A percentile compares a stretch with the other conserved stretches of the same genome.
These are phyloP conservation scores for Berberis thunbergii DNA, from an alignment of 164 flowering plant species.

Conservation along the genomic window DNA sequence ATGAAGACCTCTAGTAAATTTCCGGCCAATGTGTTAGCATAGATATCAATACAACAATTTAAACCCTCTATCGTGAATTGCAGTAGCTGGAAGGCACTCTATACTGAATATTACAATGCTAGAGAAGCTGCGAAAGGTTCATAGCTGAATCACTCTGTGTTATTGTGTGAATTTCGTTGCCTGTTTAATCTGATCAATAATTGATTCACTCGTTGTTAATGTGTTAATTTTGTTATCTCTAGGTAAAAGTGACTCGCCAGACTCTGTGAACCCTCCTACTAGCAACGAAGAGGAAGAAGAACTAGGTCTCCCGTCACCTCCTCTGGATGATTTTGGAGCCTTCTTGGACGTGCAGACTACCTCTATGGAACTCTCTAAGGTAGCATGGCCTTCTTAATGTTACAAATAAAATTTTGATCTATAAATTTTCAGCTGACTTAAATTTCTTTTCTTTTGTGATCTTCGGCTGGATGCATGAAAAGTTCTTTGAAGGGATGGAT, in stretches of 20 bases:
- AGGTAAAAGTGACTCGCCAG: constrained; percentile 53
- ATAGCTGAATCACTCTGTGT: constrained; percentile 6
- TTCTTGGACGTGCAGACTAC: constrained; percentile 48
- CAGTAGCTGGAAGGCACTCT: constrained; percentile 79
- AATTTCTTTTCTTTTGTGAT: constrained; percentile 11
- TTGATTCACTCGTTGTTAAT: not conserved
- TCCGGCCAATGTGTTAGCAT: not conserved
- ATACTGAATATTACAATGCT: constrained; percentile 63
- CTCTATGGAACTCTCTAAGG: constrained; percentile 71
- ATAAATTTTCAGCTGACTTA: constrained; percentile 18
- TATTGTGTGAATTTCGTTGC: not conserved
- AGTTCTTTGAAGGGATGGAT: constrained; percentile 97
- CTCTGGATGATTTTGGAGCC: constrained; percentile 59
- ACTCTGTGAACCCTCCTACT: constrained; percentile 68
- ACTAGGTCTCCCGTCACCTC: constrained; percentile 90
- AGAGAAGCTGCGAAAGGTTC: constrained; percentile 39
- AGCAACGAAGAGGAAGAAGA: constrained; percentile 42
- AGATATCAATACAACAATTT: not conserved
- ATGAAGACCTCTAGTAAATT: not conserved
- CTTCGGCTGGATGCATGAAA: constrained; percentile 7
- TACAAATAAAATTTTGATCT: not conserved
- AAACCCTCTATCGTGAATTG: constrained; percentile 10
- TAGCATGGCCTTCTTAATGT: constrained; percentile 9
- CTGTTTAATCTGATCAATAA: not conserved
- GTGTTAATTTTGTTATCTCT: not conserved